Base-by-base conservation (phyloP, 2,329 filamentous ascomycete genomes). In the Lithohypha guttulata region DNA sequence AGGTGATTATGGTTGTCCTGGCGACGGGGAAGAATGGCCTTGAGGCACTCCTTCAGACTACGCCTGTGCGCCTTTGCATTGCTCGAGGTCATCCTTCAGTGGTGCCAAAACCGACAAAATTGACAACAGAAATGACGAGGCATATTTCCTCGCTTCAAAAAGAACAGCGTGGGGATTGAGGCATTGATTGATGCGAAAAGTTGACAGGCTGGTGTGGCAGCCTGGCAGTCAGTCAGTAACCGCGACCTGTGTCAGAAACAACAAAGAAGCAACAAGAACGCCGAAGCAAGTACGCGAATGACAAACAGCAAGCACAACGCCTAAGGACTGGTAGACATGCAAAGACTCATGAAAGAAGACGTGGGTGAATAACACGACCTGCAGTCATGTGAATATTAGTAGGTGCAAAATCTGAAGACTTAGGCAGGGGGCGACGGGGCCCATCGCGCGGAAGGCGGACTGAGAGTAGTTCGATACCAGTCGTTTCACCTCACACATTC, bases 21-120 rank as follows among this genome's bases (percentile, higher is more conserved):
- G 25, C 19, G 39, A 41, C 36, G 28, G 25, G 14, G 37, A 11
- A n/a, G 42, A 36, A 40, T 43, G 20, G 43, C 41, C 26, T 41
- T 35, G 34, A 51, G 49, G 32, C 50, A 37, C 21, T 52, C 48
- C 35, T 45, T 50, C 32, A 52, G 48, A 27, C 39, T 44, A 34
- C 50, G 48, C 32, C 40, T 48, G 6, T 50, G 41, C 22, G 48
- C 45, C 32, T 39, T 46, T 35, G 26, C 35, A 39, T 39, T n/a
- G n/a, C n/a, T 39, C 14, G 35, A 31, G 26, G 35, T 17, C 35
- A 39, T 39, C 26, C 26, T 39, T 23, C 27, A 39, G 31, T 31
- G 13, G 27, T 21, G 35, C 30, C 26, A 10, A 15, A 19, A 19
- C 35, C 9, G 21, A 39, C 25, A 39, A 29, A 14, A 18, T 31